Conservation (phyloP, 2,329 filamentous ascomycete genomes). For the Ambrosiella cleistominuta region DNA sequence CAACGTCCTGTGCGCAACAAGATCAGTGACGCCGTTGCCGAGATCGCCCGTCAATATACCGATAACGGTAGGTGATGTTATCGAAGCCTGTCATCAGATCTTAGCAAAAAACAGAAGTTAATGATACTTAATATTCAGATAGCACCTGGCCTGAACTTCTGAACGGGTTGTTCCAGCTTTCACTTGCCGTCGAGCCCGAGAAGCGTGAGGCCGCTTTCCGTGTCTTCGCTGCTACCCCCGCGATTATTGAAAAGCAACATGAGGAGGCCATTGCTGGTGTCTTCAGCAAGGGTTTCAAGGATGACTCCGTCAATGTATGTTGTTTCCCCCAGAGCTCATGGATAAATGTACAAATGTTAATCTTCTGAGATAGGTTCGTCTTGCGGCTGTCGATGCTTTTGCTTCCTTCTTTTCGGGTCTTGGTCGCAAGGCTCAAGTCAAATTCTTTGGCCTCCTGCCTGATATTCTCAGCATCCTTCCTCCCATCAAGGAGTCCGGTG, state of each 20-base stretch:
- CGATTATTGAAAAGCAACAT: constrained; percentile 90
- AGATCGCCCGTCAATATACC: constrained; percentile 85
- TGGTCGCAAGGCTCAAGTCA: constrained; percentile 69
- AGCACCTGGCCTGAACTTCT: constrained; percentile 83
- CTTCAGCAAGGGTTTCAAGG: constrained; percentile 83
- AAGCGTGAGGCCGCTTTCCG: constrained; percentile 87
- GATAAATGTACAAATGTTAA: background rate
- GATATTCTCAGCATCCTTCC: constrained; percentile 89
- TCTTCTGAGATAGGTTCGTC: constrained; percentile 45
- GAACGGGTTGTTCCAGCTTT: constrained; percentile 70
- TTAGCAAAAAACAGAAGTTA: background rate
- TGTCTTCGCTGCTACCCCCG: constrained; percentile 86
- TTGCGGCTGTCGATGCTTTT: constrained; percentile 93
- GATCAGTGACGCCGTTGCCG: constrained; percentile 91
- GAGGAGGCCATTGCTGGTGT: constrained; percentile 77
- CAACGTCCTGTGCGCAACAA: constrained; percentile 72
- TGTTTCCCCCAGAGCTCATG: background rate
- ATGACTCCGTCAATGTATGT: constrained; percentile 60
- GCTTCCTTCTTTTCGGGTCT: constrained; percentile 88
- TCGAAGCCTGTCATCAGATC: background rate
- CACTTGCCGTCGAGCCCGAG: constrained; percentile 64
- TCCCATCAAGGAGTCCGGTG: constrained; percentile 77
- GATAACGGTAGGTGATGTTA: constrained; percentile 52
- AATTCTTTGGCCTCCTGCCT: constrained; percentile 74
- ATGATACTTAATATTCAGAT: constrained; percentile 29